Evolutionary conservation across 352 stramenopile genomes (phyloP).

Genomic region (Phytopythium helicoides): DNA sequence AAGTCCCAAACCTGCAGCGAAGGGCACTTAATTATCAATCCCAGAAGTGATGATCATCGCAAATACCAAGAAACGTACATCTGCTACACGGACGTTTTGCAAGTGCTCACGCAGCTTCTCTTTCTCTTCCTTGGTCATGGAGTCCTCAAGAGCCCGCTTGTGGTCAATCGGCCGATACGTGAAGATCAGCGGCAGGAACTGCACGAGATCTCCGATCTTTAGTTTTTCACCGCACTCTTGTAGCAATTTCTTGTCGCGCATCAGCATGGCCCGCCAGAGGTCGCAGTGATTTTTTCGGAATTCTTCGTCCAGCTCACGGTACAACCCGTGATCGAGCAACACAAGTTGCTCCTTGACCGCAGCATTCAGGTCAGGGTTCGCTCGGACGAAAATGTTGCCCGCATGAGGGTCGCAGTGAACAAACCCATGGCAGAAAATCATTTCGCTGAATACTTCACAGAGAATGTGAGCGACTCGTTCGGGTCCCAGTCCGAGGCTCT

Average conservation of each 20-base stretch:
- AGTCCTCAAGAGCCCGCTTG: slow-evolving; percentile 49
- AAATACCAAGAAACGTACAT: slow-evolving; percentile 33
- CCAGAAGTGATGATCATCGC: too few relatives aligned
- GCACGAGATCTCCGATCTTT: slow-evolving; percentile 54
- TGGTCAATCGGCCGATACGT: slow-evolving; percentile 81
- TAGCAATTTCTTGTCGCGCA: slow-evolving; percentile 84
- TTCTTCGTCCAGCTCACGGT: slow-evolving; percentile 90
- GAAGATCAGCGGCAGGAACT: slow-evolving; percentile 84
- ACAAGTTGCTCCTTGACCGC: slow-evolving; percentile 89
- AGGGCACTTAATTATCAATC: slow-evolving; percentile 4
- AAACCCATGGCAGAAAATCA: slow-evolving; percentile 95
- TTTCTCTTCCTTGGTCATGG: slow-evolving; percentile 72
- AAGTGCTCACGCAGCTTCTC: slow-evolving; percentile 55
- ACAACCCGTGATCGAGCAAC: slow-evolving; percentile 97
- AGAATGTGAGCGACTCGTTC: slow-evolving; percentile 84
- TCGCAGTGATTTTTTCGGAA: slow-evolving; percentile 95
- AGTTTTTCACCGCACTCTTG: slow-evolving; percentile 52
- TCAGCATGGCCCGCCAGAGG: slow-evolving; percentile 94
- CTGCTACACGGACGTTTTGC: slow-evolving; percentile 58
- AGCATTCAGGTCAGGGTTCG: slow-evolving; percentile 40
- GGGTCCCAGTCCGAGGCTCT: slow-evolving; percentile 72
- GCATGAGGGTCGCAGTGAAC: slow-evolving; percentile 97
- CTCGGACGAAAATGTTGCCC: slow-evolving; percentile 91
- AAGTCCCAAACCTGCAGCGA: slow-evolving; percentile 66
- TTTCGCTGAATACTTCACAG: slow-evolving; percentile 93